Percentiles rank a stretch among this genome's conserved stretches.
Evolutionary conservation across 2,329 filamentous ascomycete species (phyloP).

Genomic region (Penicillium sp.): DNA sequence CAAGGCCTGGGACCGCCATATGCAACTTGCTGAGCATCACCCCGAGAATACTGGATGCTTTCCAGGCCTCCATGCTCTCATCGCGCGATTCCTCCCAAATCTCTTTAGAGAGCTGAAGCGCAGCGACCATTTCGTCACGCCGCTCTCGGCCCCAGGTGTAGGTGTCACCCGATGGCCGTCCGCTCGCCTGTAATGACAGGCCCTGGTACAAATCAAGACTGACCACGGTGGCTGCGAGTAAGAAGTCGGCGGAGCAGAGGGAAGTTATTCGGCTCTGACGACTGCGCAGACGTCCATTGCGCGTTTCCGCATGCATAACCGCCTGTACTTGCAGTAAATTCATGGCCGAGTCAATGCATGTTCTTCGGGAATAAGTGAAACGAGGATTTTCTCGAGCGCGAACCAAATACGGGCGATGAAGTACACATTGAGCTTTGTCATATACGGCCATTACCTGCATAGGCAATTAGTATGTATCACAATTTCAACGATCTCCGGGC

Average conservation of each 20-base stretch:
- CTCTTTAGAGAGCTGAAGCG: conserved; percentile 67
- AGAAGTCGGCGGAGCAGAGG: conserved; percentile 78
- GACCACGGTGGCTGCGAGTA: conserved; percentile 81
- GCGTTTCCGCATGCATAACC: conserved; percentile 71
- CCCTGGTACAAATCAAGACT: conserved; percentile 75
- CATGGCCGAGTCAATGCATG: conserved; percentile 83
- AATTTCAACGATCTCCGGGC: not conserved
- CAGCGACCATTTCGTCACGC: conserved; percentile 71
- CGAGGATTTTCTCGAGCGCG: conserved; percentile 73
- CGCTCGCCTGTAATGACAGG: conserved; percentile 35
- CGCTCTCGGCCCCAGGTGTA: conserved; percentile 50
- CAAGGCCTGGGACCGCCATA: conserved; percentile 26
- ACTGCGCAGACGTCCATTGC: conserved; percentile 67
- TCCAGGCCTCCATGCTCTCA: conserved; percentile 83
- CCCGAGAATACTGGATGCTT: conserved; percentile 75
- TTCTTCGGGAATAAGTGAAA: conserved; percentile 79
- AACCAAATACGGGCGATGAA: conserved; percentile 85
- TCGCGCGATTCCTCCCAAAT: conserved; percentile 81
- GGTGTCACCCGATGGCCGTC: conserved; percentile 38
- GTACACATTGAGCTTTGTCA: conserved; percentile 81
- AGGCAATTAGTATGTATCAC: conserved; percentile 10
- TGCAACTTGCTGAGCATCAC: conserved; percentile 80
- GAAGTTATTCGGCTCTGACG: conserved; percentile 78
- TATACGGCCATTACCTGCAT: conserved; percentile 71
- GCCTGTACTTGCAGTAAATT: conserved; percentile 75